These are phyloP conservation scores for Umbelopsis sp. DNA, from an alignment of 192 early-diverging fungal genomes.

Conservation along the genomic window DNA sequence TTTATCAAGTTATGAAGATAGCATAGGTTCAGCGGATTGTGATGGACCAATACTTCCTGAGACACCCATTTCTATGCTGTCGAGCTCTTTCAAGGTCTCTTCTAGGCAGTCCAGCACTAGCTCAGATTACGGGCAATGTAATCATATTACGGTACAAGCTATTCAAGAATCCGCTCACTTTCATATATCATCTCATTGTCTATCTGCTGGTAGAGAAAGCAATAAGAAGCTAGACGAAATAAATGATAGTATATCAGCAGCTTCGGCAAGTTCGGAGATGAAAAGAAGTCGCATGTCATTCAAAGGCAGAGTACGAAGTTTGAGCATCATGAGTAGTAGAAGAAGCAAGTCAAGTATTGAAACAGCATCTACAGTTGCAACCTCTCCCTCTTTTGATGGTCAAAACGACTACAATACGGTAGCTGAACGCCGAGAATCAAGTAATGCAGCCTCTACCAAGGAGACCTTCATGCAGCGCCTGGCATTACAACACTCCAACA, in stretches of 20 bases:
- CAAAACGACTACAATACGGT: too few species aligned
- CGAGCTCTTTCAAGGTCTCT: background rate
- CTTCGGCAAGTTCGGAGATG: background rate
- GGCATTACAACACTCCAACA: too few species aligned
- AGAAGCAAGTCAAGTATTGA: background rate
- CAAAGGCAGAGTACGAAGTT: background rate
- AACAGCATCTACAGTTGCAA: background rate
- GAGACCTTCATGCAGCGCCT: too few species aligned
- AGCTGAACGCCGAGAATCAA: too few species aligned
- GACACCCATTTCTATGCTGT: background rate
- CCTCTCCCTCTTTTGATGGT: background rate
- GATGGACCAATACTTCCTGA: background rate
- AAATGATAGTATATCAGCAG: background rate
- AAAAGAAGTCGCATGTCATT: background rate
- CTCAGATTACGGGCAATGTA: background rate
- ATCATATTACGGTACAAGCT: background rate
- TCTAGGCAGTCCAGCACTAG: background rate
- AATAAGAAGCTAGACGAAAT: background rate
- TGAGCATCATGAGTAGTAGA: background rate
- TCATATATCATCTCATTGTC: background rate
- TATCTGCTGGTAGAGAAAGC: conserved; percentile 2
- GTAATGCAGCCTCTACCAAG: too few species aligned
- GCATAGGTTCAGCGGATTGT: background rate
- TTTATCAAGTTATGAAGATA: background rate
- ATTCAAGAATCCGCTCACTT: background rate